phyloP scores from a whole-genome alignment of 2,329 filamentous ascomycete genomes.

The Colletotrichum sp. region DNA sequence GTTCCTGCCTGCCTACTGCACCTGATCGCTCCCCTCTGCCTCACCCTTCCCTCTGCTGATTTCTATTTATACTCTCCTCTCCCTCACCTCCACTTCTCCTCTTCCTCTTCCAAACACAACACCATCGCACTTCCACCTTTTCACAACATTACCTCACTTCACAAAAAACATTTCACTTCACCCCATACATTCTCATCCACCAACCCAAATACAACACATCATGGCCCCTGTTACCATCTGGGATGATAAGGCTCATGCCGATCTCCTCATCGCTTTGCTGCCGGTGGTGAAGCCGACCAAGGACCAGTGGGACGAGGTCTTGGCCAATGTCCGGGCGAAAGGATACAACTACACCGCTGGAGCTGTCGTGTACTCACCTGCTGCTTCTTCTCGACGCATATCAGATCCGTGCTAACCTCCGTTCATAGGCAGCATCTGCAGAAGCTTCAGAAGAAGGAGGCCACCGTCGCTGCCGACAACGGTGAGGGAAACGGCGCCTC shows the following conservation, averaged over 20 bases:
- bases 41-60: background rate
- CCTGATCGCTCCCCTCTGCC: background rate
- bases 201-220: background rate
- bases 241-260: constrained; percentile 42
- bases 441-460: constrained; percentile 43
- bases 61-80: background rate
- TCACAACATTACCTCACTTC: background rate
- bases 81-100: background rate
- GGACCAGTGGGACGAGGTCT: constrained; percentile 35
- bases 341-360: constrained; percentile 43
- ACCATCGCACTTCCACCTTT: background rate
- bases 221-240: constrained; percentile 24
- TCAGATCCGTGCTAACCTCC: constrained; percentile 11
- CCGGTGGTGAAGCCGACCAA: constrained; percentile 39
- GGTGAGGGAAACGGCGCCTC: constrained; percentile 6
- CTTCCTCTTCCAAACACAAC: background rate
- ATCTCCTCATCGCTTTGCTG: constrained; percentile 41
- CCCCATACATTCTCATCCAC: background rate
- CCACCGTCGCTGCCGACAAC: constrained; percentile 26
- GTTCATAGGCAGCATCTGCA: constrained; percentile 48
- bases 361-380: constrained; percentile 43
- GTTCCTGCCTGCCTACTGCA: background rate
- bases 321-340: constrained; percentile 32
- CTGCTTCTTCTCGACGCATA: constrained; percentile 3
- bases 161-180: background rate